Evolutionary conservation across 768 basidiomycete species (phyloP).

Genomic region (Tricholomella constricta): DNA sequence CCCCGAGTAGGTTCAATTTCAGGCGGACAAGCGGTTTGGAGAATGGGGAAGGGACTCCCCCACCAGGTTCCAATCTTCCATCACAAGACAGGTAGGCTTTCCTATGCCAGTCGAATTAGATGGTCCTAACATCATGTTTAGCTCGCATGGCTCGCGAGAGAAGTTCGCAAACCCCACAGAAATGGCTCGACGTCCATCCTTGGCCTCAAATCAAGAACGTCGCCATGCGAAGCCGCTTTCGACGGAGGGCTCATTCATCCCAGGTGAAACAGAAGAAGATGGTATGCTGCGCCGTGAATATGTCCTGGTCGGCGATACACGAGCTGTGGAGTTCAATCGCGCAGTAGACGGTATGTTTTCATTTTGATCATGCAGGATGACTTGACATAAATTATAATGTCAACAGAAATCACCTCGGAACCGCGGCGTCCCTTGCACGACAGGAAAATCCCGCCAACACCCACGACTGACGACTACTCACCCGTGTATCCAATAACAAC

Average conservation of each 20-base stretch:
- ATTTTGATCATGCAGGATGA: not conserved
- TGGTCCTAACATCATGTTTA: slow-evolving; percentile 1
- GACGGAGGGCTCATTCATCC: slow-evolving; percentile 68
- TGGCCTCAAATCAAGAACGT: slow-evolving; percentile 15
- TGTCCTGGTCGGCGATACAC: slow-evolving; percentile 88
- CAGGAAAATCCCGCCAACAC: slow-evolving; percentile 48
- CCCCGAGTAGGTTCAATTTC: slow-evolving; percentile 81
- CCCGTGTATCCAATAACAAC: slow-evolving; percentile 34
- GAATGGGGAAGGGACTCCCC: slow-evolving; percentile 25
- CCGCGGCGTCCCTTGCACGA: slow-evolving; percentile 64
- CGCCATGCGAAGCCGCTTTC: slow-evolving; percentile 38
- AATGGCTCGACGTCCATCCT: slow-evolving; percentile 21
- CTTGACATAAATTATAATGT: not conserved
- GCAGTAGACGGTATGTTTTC: slow-evolving; percentile 79
- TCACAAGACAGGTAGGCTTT: slow-evolving; percentile 28
- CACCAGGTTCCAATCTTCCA: slow-evolving; percentile 18
- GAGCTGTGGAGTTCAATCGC: slow-evolving; percentile 89
- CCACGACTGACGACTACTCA: slow-evolving; percentile 47
- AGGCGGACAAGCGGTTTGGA: slow-evolving; percentile 35
- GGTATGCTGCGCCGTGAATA: slow-evolving; percentile 84
- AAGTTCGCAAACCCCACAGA: slow-evolving; percentile 24
- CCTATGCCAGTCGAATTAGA: no score
- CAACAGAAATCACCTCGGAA: slow-evolving; percentile 62
- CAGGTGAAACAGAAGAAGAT: slow-evolving; percentile 85
- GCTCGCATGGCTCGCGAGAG: slow-evolving; percentile 25